A percentile compares a stretch with the other conserved stretches of the same genome.
Evolutionary conservation across 129 eudicot species (phyloP).

Genomic region (Chrysanthemum lavandulifolium): DNA sequence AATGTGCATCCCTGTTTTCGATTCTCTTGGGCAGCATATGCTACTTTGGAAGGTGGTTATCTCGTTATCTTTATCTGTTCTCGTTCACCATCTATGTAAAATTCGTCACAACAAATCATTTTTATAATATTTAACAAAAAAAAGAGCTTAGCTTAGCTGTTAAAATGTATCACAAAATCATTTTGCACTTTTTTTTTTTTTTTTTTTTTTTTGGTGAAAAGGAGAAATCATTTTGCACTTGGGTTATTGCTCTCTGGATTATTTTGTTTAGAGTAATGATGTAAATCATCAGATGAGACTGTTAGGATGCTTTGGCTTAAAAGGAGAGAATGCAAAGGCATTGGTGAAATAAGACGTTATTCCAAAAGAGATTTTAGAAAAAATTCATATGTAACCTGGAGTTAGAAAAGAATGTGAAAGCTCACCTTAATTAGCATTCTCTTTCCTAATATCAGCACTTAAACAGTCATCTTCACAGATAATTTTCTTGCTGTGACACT

Average conservation of each 20-base stretch:
- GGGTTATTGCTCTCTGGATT: conserved; percentile 6
- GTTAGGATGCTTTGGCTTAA: conserved; percentile 6
- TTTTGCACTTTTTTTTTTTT: conserved; percentile 21
- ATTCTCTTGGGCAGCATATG: conserved; percentile 76
- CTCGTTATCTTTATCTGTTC: conserved; percentile 11
- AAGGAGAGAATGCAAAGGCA: background rate
- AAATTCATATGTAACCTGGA: background rate
- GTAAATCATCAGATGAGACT: conserved; percentile 2
- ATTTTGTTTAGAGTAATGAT: conserved; percentile 8
- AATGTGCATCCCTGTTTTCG: conserved; percentile 84
- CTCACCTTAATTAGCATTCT: background rate
- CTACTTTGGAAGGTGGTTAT: conserved; percentile 80
- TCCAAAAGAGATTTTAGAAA: conserved; percentile 12
- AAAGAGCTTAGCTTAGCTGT: background rate
- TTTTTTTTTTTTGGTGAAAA: no score
- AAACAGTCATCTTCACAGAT: background rate
- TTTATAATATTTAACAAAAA: background rate
- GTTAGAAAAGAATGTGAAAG: background rate
- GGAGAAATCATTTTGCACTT: conserved; percentile 20
- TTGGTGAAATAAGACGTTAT: conserved; percentile 1
- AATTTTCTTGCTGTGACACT: conserved; percentile 13
- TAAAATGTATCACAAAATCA: conserved; percentile 3
- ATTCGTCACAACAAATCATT: conserved; percentile 12
- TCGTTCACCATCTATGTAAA: conserved; percentile 12
- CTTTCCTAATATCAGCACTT: background rate